Conservation (phyloP, 2,329 filamentous ascomycete genomes). For the Cercospora beticola region DNA sequence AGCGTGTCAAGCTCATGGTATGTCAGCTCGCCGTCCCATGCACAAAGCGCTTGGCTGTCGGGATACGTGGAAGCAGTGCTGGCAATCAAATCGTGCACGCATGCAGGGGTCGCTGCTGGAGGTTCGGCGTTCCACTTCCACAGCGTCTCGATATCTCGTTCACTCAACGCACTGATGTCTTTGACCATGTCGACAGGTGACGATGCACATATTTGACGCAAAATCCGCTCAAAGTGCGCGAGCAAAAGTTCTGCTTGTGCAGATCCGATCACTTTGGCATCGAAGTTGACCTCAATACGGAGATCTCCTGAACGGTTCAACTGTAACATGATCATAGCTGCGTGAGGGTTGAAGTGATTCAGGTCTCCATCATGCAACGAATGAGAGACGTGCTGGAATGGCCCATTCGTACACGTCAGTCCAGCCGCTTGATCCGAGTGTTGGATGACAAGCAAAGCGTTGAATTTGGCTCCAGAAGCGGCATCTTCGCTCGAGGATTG, state of each 20-base stretch:
- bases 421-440: not conserved
- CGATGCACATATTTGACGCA: slow-evolving; percentile 12
- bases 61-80: not conserved
- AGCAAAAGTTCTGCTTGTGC: slow-evolving; percentile 5
- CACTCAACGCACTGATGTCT: slow-evolving; percentile 7
- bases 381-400: slow-evolving; percentile 8
- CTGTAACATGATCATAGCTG: slow-evolving; percentile 15
- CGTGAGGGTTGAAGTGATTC: slow-evolving; percentile 16
- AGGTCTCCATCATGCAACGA: slow-evolving; percentile 1
- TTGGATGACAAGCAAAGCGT: slow-evolving; percentile 11
- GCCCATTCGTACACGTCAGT: not conserved
- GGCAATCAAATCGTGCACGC: slow-evolving; percentile 10
- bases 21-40: slow-evolving; percentile 34
- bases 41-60: slow-evolving; percentile 10
- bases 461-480: slow-evolving; percentile 4
- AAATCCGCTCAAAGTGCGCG: slow-evolving; percentile 10
- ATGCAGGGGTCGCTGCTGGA: not conserved
- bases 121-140: slow-evolving; percentile 9
- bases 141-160: slow-evolving; percentile 8
- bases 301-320: not conserved
- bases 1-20: slow-evolving; percentile 30
- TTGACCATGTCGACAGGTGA: not conserved
- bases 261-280: slow-evolving; percentile 4
- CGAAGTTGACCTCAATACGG: slow-evolving; percentile 6
- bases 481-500: slow-evolving; percentile 8